Base-by-base conservation (phyloP, 2,329 filamentous ascomycete species). In the Delphinella strobiligena region DNA sequence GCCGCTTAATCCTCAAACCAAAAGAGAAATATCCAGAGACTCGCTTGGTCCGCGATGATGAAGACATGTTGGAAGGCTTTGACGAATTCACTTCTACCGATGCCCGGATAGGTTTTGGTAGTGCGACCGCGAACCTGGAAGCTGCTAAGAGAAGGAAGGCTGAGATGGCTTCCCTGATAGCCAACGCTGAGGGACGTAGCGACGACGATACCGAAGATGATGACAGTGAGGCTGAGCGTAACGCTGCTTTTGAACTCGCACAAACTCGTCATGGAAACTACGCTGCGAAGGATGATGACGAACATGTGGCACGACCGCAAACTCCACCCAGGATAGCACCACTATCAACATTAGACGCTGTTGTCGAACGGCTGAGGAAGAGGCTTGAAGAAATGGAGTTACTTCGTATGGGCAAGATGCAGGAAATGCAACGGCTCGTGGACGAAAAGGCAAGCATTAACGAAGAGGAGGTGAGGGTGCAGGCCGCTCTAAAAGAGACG, bases 41-140 rank as follows among this genome's bases (percentile, higher is more conserved):
- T 4, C 74, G 89, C 1, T 71, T 96, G 2, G 73, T 87, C 4
- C 74, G 72, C 31, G 87, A 95, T 24, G 89, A 96, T 51, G 89
- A 96, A 55, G 86, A 96, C 53, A 72, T 95, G 0, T 84, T 83
- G 29, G 91, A 96, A 62, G 88, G 87, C 0, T 96, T 93, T 50
- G 89, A 96, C 44, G 81, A 89, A 40, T 94, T 84, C 45, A 60
- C 56, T 51, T n/a, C n/a, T 12, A 84, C 91, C 7, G 83, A 94
- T 54, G 86, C 83, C 7, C 75, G 76, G 5, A 74, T 95, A 8
- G 75, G 83, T 1, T 68, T 95, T 0, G 85, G 87, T 24, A 77
- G 72, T 45, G 83, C 82, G 45, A 86, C 86, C 0, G 84, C 91
- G 60, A 75, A 74, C 15, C 33, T 32, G 18, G 83, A 86, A 49